Percentiles rank a stretch among this genome's conserved stretches.
Evolutionary conservation across 2,329 filamentous ascomycete genomes (phyloP).

Genomic region (Fusarium sp.): DNA sequence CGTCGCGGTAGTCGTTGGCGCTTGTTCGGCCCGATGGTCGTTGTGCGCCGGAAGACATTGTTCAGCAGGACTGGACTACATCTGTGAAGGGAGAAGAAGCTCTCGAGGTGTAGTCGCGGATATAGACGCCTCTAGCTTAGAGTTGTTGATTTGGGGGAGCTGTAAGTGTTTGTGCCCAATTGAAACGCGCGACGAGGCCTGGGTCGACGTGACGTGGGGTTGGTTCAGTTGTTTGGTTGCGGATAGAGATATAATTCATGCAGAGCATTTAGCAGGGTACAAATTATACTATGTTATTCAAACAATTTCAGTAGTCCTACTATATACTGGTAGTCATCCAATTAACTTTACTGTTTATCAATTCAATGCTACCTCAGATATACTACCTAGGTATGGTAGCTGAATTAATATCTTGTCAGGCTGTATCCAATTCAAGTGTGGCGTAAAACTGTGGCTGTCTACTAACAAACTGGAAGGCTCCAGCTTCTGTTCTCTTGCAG

Average conservation of each 20-base stretch:
- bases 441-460: slow-evolving; percentile 38
- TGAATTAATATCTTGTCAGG: neutral
- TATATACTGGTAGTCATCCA: neutral
- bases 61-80: slow-evolving; percentile 52
- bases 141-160: slow-evolving; percentile 33
- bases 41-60: slow-evolving; percentile 56
- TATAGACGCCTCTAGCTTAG: neutral
- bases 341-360: neutral
- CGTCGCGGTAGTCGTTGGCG: slow-evolving; percentile 51
- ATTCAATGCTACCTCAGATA: neutral
- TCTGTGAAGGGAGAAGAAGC: slow-evolving; percentile 40
- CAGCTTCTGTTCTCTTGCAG: slow-evolving; percentile 18
- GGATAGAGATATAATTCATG: neutral
- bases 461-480: slow-evolving; percentile 26
- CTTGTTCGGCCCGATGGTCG: slow-evolving; percentile 59
- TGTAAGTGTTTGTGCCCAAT: slow-evolving; percentile 46
- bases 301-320: too few species aligned
- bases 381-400: neutral
- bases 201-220: slow-evolving; percentile 41
- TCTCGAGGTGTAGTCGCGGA: slow-evolving; percentile 9
- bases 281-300: neutral
- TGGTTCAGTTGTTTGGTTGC: slow-evolving; percentile 12
- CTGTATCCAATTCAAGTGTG: slow-evolving; percentile 14
- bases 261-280: neutral
- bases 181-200: slow-evolving; percentile 40